Evolutionary conservation across 768 basidiomycete genomes (phyloP).

Genomic region (Leccinum obscurum): DNA sequence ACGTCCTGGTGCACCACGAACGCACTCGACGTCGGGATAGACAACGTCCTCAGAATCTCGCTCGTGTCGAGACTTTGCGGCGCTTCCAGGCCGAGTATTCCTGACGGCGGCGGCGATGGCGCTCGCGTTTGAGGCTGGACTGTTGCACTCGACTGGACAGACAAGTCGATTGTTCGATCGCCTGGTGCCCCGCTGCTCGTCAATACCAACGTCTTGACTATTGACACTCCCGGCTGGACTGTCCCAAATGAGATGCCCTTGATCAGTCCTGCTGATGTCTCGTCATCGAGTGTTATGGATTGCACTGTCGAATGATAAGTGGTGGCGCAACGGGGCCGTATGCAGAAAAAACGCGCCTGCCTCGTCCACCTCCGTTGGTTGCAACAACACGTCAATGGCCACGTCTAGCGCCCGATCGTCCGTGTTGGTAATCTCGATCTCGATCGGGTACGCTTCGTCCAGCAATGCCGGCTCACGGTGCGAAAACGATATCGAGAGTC

Average conservation of each 20-base stretch:
- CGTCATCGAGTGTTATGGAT: constrained; percentile 57
- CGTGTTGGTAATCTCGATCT: constrained; percentile 64
- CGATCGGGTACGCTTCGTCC: constrained; percentile 78
- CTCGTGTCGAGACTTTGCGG: constrained; percentile 26
- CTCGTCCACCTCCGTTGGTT: constrained; percentile 75
- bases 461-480: constrained; percentile 74
- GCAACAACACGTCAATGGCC: constrained; percentile 71
- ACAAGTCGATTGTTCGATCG: constrained; percentile 77
- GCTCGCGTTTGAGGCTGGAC: neutral
- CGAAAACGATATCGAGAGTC: constrained; percentile 51
- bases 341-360: constrained; percentile 47
- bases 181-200: constrained; percentile 62
- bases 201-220: constrained; percentile 63
- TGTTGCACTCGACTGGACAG: constrained; percentile 59
- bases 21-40: constrained; percentile 65
- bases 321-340: neutral
- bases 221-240: constrained; percentile 56
- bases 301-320: constrained; percentile 44
- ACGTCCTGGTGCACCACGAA: constrained; percentile 56
- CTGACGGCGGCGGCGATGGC: constrained; percentile 5
- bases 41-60: constrained; percentile 30
- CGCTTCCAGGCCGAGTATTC: constrained; percentile 3
- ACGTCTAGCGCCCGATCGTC: constrained; percentile 73
- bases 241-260: constrained; percentile 70
- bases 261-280: constrained; percentile 70